Conservation (phyloP, 2,329 filamentous ascomycete species). For the Pseudocercospora pini-densiflorae region DNA sequence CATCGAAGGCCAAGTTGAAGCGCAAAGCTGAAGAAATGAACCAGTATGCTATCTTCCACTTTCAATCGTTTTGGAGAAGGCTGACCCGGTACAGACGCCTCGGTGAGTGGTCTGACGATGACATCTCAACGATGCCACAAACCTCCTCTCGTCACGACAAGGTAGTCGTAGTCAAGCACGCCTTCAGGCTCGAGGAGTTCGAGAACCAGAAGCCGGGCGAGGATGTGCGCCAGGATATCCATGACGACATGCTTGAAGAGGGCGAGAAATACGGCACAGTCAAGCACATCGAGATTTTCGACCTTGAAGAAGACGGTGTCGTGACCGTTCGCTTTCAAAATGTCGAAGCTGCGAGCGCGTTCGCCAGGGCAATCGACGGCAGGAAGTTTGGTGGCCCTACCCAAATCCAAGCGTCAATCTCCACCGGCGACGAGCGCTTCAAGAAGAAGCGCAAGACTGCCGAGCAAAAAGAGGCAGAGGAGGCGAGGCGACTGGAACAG, state of each 20-base stretch:
- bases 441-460: conserved; percentile 60
- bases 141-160: conserved; percentile 68
- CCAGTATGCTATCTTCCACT: conserved; percentile 46
- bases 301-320: conserved; percentile 82
- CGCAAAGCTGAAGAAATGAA: conserved; percentile 89
- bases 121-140: conserved; percentile 62
- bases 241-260: conserved; percentile 90
- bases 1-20: conserved; percentile 74
- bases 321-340: conserved; percentile 82
- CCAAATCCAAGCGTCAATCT: conserved; percentile 60
- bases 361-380: conserved; percentile 73
- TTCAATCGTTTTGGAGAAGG: not conserved
- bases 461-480: conserved; percentile 27
- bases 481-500: conserved; percentile 30
- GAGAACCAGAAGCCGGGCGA: conserved; percentile 71
- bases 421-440: conserved; percentile 69
- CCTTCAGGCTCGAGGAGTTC: conserved; percentile 87
- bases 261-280: conserved; percentile 84
- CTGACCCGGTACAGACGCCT: conserved; percentile 66
- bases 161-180: conserved; percentile 84
- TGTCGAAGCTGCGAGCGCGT: conserved; percentile 70
- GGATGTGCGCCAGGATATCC: conserved; percentile 83
- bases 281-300: conserved; percentile 89
- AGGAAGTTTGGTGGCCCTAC: conserved; percentile 71
- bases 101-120: conserved; percentile 90